Conservation (phyloP, 2,329 filamentous ascomycete species). For the Aspergillus viridinutans region DNA sequence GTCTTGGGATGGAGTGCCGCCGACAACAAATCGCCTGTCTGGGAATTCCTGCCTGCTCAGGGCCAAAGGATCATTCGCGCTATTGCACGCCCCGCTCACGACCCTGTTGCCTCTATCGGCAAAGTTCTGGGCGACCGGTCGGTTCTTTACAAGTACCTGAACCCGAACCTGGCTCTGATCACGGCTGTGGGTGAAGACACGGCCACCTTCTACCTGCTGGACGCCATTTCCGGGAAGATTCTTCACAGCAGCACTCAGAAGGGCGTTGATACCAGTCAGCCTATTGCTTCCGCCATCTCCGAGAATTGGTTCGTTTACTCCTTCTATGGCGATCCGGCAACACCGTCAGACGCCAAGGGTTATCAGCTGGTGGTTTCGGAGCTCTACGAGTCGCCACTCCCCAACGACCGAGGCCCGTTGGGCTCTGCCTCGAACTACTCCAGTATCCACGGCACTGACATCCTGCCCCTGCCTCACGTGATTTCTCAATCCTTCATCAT, state of each 20-base stretch:
- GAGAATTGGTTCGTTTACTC: slow-evolving; percentile 97
- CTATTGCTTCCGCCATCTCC: slow-evolving; percentile 72
- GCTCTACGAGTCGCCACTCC: slow-evolving; percentile 77
- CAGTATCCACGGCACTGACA: slow-evolving; percentile 63
- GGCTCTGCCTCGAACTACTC: slow-evolving; percentile 70
- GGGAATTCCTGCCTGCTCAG: slow-evolving; percentile 66
- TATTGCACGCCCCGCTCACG: slow-evolving; percentile 65
- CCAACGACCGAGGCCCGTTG: slow-evolving; percentile 81
- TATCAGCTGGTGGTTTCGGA: slow-evolving; percentile 84
- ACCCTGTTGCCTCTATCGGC: slow-evolving; percentile 91
- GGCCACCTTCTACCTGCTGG: slow-evolving; percentile 73
- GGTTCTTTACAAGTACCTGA: slow-evolving; percentile 97
- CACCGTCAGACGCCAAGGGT: slow-evolving; percentile 60
- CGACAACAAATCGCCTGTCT: slow-evolving; percentile 48
- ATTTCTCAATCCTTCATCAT: slow-evolving; percentile 78
- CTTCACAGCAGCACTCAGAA: slow-evolving; percentile 67
- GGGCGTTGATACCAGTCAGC: slow-evolving; percentile 68
- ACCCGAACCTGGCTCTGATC: slow-evolving; percentile 76
- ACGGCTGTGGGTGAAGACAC: slow-evolving; percentile 61
- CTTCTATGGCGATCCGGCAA: slow-evolving; percentile 57
- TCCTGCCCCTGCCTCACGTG: slow-evolving; percentile 64
- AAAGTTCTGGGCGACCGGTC: slow-evolving; percentile 85
- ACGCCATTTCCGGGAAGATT: slow-evolving; percentile 78
- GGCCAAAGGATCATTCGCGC: slow-evolving; percentile 67
- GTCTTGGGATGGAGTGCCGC: slow-evolving; percentile 42